Base-by-base conservation (phyloP, 768 basidiomycete species). In the Scleroderma bovista region DNA sequence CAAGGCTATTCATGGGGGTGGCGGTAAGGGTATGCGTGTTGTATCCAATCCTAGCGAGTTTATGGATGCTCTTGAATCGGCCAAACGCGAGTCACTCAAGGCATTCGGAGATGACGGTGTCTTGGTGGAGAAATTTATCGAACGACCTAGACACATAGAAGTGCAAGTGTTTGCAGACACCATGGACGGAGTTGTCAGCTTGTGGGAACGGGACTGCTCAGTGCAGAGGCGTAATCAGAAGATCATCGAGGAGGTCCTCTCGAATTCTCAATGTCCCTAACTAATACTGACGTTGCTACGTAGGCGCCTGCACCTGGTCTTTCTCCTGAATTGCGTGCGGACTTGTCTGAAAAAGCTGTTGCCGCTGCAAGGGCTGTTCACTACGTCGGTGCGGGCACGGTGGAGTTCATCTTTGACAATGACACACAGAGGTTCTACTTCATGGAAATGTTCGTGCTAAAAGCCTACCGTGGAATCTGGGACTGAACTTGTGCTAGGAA, bases 351-450 rank as follows among this genome's bases (percentile, higher is more conserved):
- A 32, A 95, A 93, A 67, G 93, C 94, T 3, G 78, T 94, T 20
- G 90, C 88, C 42, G 93, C 94, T n/a, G 93, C 93, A 6, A 82
- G 78, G 62, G 93, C 94, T 3, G 93, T 97, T 42, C 77, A 84
- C 51, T 97, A 97, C 60, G 84, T 90, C 29, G 92, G 92, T 29
- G 92, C 92, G 10, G 91, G 91, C 4, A 93, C 91, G 0, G 89
- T 94, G n/a, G 93, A 97, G 64, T 96, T 97, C 59, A 95, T 97
- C 55, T 92, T 95, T 56, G 93, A 97, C 64, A 93, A 91, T 54
- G 86, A 93, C 63, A 88, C 87, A 8, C 69, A 79, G 49, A 75
- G 81, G 51, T 95, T 95, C 66, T 96, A 84, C 61, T 96, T 96
- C 63, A 94, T 94, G 93, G 93, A 96, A 69, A 95, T 95, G 90